These are phyloP conservation scores for Rehmannia glutinosa DNA, from an alignment of 257 asterid genomes.

Conservation along the genomic window DNA sequence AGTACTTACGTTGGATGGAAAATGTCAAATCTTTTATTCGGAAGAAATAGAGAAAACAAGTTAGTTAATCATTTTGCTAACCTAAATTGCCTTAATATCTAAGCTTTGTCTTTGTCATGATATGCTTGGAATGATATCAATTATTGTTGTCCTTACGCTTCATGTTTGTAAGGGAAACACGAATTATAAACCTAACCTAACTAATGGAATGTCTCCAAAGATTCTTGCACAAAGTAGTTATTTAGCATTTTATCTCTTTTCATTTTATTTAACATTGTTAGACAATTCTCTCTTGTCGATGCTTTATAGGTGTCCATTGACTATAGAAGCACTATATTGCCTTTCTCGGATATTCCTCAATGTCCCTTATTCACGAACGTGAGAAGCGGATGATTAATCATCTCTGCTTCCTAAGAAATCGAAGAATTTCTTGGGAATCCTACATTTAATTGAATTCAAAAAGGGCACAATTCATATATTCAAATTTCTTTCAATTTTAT, in stretches of 20 bases:
- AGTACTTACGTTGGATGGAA: constrained; percentile 78
- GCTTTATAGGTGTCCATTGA: too few species aligned
- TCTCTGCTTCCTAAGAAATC: too few species aligned
- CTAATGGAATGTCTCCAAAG: constrained; percentile 1
- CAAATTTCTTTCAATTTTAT: too few species aligned
- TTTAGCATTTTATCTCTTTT: constrained; percentile 10
- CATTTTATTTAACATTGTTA: not conserved
- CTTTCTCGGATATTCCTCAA: too few species aligned
- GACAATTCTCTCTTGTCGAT: too few species aligned
- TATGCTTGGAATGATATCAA: not conserved
- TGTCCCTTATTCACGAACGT: too few species aligned
- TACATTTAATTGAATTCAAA: too few species aligned
- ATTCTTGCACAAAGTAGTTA: constrained; percentile 8
- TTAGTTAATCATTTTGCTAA: not conserved
- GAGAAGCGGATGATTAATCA: too few species aligned
- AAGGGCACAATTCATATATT: too few species aligned
- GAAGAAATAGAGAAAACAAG: constrained; percentile 33
- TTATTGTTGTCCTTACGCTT: not conserved
- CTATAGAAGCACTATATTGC: too few species aligned
- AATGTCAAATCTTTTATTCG: constrained; percentile 46
- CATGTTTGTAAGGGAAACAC: constrained; percentile 1
- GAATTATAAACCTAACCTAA: not conserved
- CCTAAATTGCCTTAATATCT: constrained; percentile 2
- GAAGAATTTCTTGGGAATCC: too few species aligned
- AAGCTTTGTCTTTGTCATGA: not conserved